phyloP scores from a whole-genome alignment of 2,329 filamentous ascomycete species.

The Hortaea sp. region DNA sequence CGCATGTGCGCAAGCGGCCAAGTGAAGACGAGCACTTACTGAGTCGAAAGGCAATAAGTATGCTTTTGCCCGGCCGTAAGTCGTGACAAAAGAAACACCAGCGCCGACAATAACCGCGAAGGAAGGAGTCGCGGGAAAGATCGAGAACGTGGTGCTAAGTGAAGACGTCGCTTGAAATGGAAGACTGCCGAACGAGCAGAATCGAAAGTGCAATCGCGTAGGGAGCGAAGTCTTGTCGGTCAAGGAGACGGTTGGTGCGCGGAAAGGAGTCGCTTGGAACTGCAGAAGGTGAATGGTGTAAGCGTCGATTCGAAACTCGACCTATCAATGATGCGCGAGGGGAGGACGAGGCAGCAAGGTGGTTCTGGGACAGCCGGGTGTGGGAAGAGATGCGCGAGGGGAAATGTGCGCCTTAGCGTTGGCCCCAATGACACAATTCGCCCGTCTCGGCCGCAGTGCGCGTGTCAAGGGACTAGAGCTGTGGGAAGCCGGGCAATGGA shows the following conservation, averaged over 20 bases:
- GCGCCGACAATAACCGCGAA: slow-evolving; percentile 8
- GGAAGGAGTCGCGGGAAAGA: slow-evolving; percentile 10
- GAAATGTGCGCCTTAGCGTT: too few species aligned
- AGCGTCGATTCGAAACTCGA: background rate
- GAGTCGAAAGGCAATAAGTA: slow-evolving; percentile 19
- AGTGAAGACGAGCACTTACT: background rate
- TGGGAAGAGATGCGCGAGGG: background rate
- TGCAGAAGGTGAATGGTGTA: background rate
- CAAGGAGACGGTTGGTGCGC: background rate
- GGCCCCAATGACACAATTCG: background rate
- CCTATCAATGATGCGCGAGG: background rate
- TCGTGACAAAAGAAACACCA: slow-evolving; percentile 12
- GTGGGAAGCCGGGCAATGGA: background rate
- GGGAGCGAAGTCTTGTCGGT: background rate
- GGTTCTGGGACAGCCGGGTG: background rate
- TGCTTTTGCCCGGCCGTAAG: slow-evolving; percentile 23
- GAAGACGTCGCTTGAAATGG: background rate
- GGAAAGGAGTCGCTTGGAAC: slow-evolving; percentile 4
- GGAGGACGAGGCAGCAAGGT: slow-evolving; percentile 3
- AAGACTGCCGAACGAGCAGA: background rate
- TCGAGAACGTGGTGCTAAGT: slow-evolving; percentile 1
- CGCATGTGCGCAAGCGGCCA: background rate
- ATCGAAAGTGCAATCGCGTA: too few species aligned
- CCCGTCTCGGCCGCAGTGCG: background rate
- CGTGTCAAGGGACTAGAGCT: too few species aligned